Percentiles rank a stretch among this genome's conserved stretches.
phyloP scores from a whole-genome alignment of 192 early-diverging fungal genomes.

The Coemansia sp. region DNA sequence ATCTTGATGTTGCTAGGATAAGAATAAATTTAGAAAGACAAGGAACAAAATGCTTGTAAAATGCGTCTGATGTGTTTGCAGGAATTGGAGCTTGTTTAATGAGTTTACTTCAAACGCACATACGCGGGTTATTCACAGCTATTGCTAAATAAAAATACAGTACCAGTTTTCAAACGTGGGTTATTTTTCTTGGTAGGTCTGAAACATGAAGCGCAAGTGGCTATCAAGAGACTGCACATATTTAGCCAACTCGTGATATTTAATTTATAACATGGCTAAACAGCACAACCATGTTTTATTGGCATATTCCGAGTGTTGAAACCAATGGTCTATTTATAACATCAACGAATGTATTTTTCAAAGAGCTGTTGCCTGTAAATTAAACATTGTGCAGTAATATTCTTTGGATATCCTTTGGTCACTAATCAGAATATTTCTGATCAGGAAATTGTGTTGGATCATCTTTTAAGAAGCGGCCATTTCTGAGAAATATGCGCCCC shows the following conservation, averaged over 20 bases:
- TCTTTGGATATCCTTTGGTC: neutral
- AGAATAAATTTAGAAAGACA: neutral
- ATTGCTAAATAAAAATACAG: neutral
- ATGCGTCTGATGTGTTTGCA: neutral
- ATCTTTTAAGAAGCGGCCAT: neutral
- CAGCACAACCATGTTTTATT: neutral
- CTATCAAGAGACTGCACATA: neutral
- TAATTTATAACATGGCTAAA: slow-evolving; percentile 1
- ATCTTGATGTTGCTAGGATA: neutral
- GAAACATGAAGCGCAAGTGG: neutral
- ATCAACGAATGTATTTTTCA: neutral
- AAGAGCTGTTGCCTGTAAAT: neutral
- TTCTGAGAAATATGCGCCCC: neutral
- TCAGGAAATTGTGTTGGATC: neutral
- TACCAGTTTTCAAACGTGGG: slow-evolving; percentile 1
- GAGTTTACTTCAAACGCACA: neutral
- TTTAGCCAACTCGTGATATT: neutral
- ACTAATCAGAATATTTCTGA: neutral
- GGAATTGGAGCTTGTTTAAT: neutral
- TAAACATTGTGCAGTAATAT: neutral
- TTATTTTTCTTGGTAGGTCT: slow-evolving; percentile 1
- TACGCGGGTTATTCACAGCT: neutral
- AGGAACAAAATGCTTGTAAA: neutral
- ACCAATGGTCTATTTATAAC: neutral
- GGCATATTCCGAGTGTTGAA: neutral